Evolutionary conservation across 306 rosid genomes (phyloP).

Genomic region (Prosopis cineraria): DNA sequence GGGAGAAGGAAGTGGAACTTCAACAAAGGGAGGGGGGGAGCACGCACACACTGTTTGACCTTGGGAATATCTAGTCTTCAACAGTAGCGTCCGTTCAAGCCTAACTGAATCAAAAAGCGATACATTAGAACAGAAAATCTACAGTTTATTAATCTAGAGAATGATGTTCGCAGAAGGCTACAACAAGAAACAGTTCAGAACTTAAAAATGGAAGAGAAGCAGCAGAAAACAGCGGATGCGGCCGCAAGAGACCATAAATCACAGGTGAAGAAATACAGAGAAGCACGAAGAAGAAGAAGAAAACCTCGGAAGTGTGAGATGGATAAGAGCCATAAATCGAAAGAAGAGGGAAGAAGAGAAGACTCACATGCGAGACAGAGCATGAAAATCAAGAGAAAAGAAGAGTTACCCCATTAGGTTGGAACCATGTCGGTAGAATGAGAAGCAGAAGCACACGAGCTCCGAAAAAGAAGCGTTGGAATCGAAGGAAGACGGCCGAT

Average conservation of each 20-base stretch:
- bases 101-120: conserved; percentile 34
- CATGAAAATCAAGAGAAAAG: conserved; percentile 36
- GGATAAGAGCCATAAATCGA: conserved; percentile 32
- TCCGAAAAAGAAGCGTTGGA: background rate
- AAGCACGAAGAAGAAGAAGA: conserved; percentile 3
- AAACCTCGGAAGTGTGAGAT: conserved; percentile 30
- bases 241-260: conserved; percentile 15
- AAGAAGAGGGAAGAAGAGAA: conserved; percentile 18
- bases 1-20: background rate
- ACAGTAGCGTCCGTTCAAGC: conserved; percentile 30
- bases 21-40: background rate
- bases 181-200: conserved; percentile 22
- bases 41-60: conserved; percentile 33
- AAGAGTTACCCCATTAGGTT: conserved; percentile 59
- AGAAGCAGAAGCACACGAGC: conserved; percentile 37
- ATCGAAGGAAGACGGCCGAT: background rate
- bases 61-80: conserved; percentile 31
- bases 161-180: conserved; percentile 13
- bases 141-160: background rate
- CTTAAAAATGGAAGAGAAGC: conserved; percentile 28
- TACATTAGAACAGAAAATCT: conserved; percentile 28
- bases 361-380: conserved; percentile 38
- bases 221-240: conserved; percentile 13
- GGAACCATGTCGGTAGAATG: conserved; percentile 58
- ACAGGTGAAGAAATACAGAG: background rate